These are phyloP conservation scores for Aspergillus sp. DNA, from an alignment of 2,329 filamentous ascomycete genomes.

Conservation along the genomic window DNA sequence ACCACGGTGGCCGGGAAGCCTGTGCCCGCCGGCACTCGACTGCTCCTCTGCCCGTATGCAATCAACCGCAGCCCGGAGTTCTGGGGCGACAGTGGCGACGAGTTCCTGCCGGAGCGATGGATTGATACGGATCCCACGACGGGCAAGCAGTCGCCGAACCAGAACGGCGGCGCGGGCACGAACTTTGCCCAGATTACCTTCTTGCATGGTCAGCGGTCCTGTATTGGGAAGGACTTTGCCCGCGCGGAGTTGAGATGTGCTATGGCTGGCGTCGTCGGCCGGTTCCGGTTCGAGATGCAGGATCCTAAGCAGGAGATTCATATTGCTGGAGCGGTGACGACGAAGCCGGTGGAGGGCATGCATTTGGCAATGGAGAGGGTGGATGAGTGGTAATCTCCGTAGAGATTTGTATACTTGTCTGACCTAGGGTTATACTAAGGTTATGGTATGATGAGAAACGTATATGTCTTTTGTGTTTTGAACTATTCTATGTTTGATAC, in stretches of 20 bases:
- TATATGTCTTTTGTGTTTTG: constrained; percentile 5
- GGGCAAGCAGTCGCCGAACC: constrained; percentile 42
- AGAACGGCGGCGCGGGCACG: constrained; percentile 39
- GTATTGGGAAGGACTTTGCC: constrained; percentile 38
- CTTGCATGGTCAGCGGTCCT: constrained; percentile 30
- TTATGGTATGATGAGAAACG: constrained; percentile 8
- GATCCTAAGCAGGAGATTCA: constrained; percentile 29
- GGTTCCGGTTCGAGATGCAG: constrained; percentile 30
- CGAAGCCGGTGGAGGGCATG: constrained; percentile 34
- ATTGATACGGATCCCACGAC: constrained; percentile 49
- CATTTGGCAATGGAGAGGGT: constrained; percentile 26
- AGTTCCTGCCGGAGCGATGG: constrained; percentile 75
- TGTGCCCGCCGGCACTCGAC: constrained; percentile 60
- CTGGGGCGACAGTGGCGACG: constrained; percentile 65
- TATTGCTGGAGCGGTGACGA: constrained; percentile 31
- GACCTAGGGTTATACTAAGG: not conserved
- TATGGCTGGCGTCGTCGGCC: constrained; percentile 31
- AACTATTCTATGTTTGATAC: not conserved
- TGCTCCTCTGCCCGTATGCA: constrained; percentile 60
- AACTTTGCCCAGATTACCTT: constrained; percentile 35
- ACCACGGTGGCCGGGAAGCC: constrained; percentile 54
- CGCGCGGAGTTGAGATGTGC: constrained; percentile 33
- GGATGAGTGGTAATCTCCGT: constrained; percentile 20
- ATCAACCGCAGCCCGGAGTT: constrained; percentile 60
- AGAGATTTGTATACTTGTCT: not conserved